phyloP scores from a whole-genome alignment of 139 green algal genomes.

The Picochlorum sp. region DNA sequence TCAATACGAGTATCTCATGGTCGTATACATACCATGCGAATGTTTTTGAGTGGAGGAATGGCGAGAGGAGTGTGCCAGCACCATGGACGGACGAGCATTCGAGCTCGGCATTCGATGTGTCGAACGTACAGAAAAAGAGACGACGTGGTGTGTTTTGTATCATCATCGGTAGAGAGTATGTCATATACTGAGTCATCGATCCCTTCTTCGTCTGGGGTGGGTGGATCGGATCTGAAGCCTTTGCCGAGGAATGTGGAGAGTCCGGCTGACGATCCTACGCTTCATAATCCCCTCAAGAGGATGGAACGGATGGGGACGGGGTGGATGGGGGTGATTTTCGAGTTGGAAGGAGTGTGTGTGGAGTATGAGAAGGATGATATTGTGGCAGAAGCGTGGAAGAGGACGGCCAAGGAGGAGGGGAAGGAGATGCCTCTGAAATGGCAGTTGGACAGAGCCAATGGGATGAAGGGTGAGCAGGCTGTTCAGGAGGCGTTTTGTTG shows the following conservation, averaged over 20 bases:
- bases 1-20: no score
- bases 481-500: conserved; percentile 84
- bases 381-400: conserved; percentile 57
- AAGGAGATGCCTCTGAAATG: conserved; percentile 60
- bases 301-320: conserved; percentile 63
- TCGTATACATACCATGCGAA: no score
- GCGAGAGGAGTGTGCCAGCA: no score
- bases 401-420: conserved; percentile 71
- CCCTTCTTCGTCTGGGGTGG: neutral
- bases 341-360: conserved; percentile 70
- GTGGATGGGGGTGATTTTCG: conserved; percentile 88
- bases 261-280: conserved; percentile 4
- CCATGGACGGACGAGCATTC: no score
- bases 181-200: neutral
- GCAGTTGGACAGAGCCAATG: conserved; percentile 53
- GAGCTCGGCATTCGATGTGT: no score
- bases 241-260: conserved; percentile 10
- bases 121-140: no score
- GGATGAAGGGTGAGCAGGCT: conserved; percentile 85
- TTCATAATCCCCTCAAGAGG: conserved; percentile 34
- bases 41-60: no score
- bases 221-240: neutral
- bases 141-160: no score
- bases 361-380: conserved; percentile 31
- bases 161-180: no score